These are phyloP conservation scores for Tarenaya hassleriana DNA, from an alignment of 345 rosid species.

Conservation along the genomic window DNA sequence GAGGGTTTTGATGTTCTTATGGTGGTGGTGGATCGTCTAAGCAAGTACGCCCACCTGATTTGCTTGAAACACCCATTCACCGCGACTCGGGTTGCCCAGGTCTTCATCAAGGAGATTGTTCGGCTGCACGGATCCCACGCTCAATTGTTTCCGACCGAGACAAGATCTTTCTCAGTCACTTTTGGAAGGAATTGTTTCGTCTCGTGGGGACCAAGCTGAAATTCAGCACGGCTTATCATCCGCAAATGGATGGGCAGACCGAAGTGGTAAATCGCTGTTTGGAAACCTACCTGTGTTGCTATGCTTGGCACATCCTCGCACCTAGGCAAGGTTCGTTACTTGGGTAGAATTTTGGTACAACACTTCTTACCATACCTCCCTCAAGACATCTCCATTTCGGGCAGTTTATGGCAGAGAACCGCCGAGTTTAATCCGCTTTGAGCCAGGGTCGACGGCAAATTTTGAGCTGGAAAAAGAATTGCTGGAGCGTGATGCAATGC, in stretches of 20 bases:
- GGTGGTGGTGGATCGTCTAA: slow-evolving; percentile 10
- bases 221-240: background rate
- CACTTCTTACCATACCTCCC: background rate
- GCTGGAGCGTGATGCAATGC: too few species aligned
- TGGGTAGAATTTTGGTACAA: background rate
- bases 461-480: too few species aligned
- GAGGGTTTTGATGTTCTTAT: background rate
- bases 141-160: background rate
- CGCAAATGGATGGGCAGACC: background rate
- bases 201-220: background rate
- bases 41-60: background rate
- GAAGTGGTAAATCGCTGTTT: background rate
- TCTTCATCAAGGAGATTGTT: background rate
- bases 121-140: background rate
- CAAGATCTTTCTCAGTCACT: background rate
- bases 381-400: too few species aligned
- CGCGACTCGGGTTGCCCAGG: background rate
- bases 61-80: background rate
- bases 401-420: too few species aligned
- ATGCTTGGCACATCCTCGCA: background rate
- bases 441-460: too few species aligned
- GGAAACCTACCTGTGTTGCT: background rate
- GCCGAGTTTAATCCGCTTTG: too few species aligned
- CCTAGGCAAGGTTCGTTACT: background rate
- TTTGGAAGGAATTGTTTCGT: background rate